Base-by-base conservation (phyloP, 2,329 filamentous ascomycete genomes). In the Aspergillus sp. region DNA sequence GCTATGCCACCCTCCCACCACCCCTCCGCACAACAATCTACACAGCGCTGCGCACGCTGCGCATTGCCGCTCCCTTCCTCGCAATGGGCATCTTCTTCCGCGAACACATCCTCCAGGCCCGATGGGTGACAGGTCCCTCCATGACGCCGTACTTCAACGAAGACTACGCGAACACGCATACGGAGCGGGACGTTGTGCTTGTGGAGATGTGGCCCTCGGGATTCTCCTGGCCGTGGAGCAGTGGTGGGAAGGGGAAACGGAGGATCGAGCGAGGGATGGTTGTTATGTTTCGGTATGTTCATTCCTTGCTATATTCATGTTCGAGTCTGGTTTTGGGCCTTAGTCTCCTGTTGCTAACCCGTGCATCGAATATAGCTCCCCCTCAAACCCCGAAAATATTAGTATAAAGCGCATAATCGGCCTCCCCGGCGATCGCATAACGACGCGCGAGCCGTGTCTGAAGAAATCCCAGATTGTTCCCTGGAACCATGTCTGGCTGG, bases 401-500 rank as follows among this genome's bases (percentile, higher is more conserved):
- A 87, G 87, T 0, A 86, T 97, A 38, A 99, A 99, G 80, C 84
- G 95, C 46, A 85, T 99, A 11, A 83, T 97, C 28, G 95, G 86
- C 0, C 72, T 97, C 4, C 89, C 90, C 56, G 93, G 93, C 9
- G 94, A 98, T 73, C 81, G 86, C 1, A 87, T 98, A 31, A 83
- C 81, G 59, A 90, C 91, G 46, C 83, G 85, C 60, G 76, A 81
- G 57, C 88, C 87, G 19, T 90, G 87, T 72, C 83, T 86, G 80
- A 72, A 70, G 19, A 66, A 66, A 15, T 77, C 82, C 46, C 77
- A 81, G 52, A 83, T 84, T 64, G 86, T 99, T 23, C 94, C 93
- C 5, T 84, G 84, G 64, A 92, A 92, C 19, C 93, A 98, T 80
- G 84, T 98, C 30, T 99, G 95, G 95, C 87, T 99, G 1, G 94